Evolutionary conservation across 371 early-diverging fungal genomes (phyloP).

Genomic region (Apophysomyces sp.): DNA sequence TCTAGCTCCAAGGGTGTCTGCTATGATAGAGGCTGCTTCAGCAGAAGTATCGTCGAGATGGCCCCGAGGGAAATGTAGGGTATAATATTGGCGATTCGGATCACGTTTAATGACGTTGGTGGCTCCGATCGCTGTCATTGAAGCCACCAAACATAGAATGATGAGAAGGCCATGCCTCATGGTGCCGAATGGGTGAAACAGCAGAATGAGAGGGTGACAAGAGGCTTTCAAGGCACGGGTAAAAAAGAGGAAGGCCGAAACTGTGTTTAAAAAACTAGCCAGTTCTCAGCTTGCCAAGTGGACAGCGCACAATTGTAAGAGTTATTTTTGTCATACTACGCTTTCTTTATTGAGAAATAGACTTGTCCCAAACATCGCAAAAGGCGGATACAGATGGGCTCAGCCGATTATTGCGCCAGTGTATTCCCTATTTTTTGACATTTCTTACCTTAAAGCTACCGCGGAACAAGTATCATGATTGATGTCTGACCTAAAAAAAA

Average conservation of each 20-base stretch:
- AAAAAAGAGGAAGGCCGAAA: background rate
- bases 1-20: constrained; percentile 35
- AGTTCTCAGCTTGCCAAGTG: background rate
- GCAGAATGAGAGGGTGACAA: background rate
- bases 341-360: too few species aligned
- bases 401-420: too few species aligned
- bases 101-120: constrained; percentile 14
- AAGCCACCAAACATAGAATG: background rate
- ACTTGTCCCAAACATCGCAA: too few species aligned
- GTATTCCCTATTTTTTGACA: too few species aligned
- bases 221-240: background rate
- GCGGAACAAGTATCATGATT: too few species aligned
- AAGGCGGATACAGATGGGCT: too few species aligned
- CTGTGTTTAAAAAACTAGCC: background rate
- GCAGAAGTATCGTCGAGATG: constrained; percentile 1
- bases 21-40: constrained; percentile 27
- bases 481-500: too few species aligned
- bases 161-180: background rate
- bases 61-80: constrained; percentile 32
- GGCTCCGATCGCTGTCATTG: background rate
- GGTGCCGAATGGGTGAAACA: background rate
- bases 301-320: background rate
- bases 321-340: background rate
- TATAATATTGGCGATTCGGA: constrained; percentile 42
- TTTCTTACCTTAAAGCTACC: too few species aligned